Base-by-base conservation (phyloP, 2,329 filamentous ascomycete species). In the Bipolaris zeicola region DNA sequence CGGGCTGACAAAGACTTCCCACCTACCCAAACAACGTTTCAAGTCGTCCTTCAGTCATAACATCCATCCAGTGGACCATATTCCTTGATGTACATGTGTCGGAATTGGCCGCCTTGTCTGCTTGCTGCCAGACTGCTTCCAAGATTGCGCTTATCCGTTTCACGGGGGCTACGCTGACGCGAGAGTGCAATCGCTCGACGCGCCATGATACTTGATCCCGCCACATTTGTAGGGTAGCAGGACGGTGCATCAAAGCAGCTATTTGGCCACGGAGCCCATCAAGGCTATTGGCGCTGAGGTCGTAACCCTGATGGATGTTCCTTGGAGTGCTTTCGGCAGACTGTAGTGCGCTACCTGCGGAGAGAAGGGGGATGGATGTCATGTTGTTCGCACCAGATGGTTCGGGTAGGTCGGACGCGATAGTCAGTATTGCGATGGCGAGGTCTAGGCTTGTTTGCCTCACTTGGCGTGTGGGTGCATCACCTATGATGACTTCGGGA, bases 401-500 rank as follows among this genome's bases (percentile, higher is more conserved):
- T 43, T 43, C 39, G 14, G 39, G 39, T 16, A 43, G 5, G 3
- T 43, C 22, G 22, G 39, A 43, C 1, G 3, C 39, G 22, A 43
- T 43, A 28, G 39, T 28, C 22, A 43, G 3, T 43, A 43, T 28
- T 14, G 13, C 39, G 13, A 43, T 43, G 39, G 39, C 22, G 39
- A 43, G 39, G 39, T 43, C 39, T 28, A 43, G 13, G 13, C 39
- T 43, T 43, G 39, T 43, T 43, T 43, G 39, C 39, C 39, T n/a
- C 39, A 43, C 22, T 26, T 43, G 13, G 39, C 39, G 14, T 16
- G 39, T 43, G 39, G 39, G 39, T 1, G 11, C 22, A 43, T 43
- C 39, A 43, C 6, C 11, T 43, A 28, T 16, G 22, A 28, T 16
- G 22, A 43, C 22, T 28, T 43, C 11, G 14, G 39, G 39, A 16